Evolutionary conservation across 176 grass and related monocot genomes (phyloP), one percentile per base, ranked within the genome.

Genomic region (Carex parvula): DNA sequence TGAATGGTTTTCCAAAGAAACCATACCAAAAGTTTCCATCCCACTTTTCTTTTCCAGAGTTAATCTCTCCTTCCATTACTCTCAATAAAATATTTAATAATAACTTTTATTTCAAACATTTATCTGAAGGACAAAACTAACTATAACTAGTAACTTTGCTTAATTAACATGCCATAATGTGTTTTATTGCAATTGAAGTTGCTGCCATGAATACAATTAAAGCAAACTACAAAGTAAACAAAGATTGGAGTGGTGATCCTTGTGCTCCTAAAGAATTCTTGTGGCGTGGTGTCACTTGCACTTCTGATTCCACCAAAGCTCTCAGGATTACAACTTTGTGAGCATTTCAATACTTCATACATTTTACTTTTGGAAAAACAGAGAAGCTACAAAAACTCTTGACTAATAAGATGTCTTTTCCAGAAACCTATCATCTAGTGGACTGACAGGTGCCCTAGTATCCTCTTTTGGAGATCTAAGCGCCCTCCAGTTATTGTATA

Each of bases 181-280:
- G 3, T n/a, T 14, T 15, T 21, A 46, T 24, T 24, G 3, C 4
- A 16, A 52, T 20, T 33, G 54, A 8, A 81, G 79, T 81, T 22
- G 21, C 18, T 63, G 35, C 78, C 57, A 80, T 89, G 33, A 71
- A 64, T n/a, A 64, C 66, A 39, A 83, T 89, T 35, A 81, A 81
- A 68, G 20, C 18, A 12, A 85, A 85, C 77, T 85, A 85, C 55
- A 50, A 85, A 24, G 55, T 89, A 56, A 85, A 76, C 29, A 82
- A 66, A 58, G 57, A 55, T 15, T 89, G 87, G 87, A 66, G 59
- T 15, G 87, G 87, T 10, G 87, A 89, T 85, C 84, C 87, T 22
- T 89, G 87, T 58, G 54, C 64, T 85, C 87, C 87, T 2, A 64
- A 17, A 46, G 14, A 46, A 29, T 56, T 55, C 12, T n/a, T 26